These are phyloP conservation scores for Ilyonectria sp. DNA, from an alignment of 2,329 filamentous ascomycete species.

Conservation along the genomic window DNA sequence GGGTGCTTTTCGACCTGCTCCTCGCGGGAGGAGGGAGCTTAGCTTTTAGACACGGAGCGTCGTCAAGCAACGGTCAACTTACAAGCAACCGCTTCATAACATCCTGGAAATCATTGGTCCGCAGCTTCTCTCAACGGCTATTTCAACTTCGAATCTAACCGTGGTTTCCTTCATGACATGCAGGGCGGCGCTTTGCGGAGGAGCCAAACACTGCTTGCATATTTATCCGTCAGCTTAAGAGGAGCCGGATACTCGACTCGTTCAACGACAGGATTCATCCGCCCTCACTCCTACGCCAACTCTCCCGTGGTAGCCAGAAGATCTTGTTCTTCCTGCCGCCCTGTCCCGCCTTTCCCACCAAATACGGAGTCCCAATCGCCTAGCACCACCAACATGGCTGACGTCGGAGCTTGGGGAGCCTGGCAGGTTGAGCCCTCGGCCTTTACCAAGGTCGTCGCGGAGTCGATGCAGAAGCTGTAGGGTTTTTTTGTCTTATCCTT, in stretches of 20 bases:
- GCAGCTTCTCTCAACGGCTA: neutral
- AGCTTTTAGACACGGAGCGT: neutral
- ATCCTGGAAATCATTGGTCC: constrained; percentile 1
- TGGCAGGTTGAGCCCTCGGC: constrained; percentile 56
- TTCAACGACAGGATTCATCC: neutral
- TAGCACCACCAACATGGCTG: constrained; percentile 43
- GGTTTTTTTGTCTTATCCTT: constrained; percentile 48
- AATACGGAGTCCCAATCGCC: constrained; percentile 13
- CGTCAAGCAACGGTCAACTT: neutral
- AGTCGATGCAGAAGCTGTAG: constrained; percentile 84
- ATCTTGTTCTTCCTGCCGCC: constrained; percentile 40
- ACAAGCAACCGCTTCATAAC: constrained; percentile 2
- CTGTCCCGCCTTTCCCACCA: constrained; percentile 1
- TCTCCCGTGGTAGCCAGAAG: constrained; percentile 4
- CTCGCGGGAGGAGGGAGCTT: constrained; percentile 18
- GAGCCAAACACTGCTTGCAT: constrained; percentile 17
- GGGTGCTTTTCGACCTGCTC: constrained; percentile 27
- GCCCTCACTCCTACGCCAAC: neutral
- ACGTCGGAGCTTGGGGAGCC: constrained; percentile 54
- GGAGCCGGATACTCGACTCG: constrained; percentile 1
- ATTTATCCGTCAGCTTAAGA: neutral
- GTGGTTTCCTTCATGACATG: constrained; percentile 34
- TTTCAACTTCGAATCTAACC: neutral
- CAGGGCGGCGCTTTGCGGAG: constrained; percentile 25
- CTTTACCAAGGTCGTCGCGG: constrained; percentile 76